Base-by-base conservation (phyloP, 805 yeast genomes). In the Suhomyces tanzawaensis region DNA sequence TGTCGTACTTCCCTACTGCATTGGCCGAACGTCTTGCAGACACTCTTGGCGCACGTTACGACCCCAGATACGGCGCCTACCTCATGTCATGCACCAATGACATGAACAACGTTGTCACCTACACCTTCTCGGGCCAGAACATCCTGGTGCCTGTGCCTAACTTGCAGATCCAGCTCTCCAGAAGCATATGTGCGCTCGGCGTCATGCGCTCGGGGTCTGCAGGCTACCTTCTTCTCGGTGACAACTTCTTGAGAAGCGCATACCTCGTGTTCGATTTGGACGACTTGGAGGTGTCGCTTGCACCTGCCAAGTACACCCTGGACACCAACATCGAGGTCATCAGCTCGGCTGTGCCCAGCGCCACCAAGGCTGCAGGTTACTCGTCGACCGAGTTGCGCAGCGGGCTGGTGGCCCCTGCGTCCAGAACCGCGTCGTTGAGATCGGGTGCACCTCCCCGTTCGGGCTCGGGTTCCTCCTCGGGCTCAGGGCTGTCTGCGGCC, bases 191-290 rank as follows among this genome's bases (percentile, higher is more conserved):
- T 34, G 44, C 28, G 41, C 44, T 55, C 36, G 53, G 54, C 2
- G 44, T 55, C 14, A 17, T 52, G 21, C 43, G 39, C 13, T 51
- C 46, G 34, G 14, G 32, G 4, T 7, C 22, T 7, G 14, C 19
- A 14, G 37, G 30, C 34, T 49, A 49, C 39, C 48, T 63, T 13
- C 68, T 81, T 38, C 64, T 85, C 25, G 93, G 93, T 8, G 89
- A 82, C 53, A 72, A 75, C 32, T 75, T 84, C 52, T 60, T 85
- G 45, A 68, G 85, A 37, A 71, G 75, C 40, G 81, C 82, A 2
- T 83, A 81, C 55, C 69, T 79, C 19, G 86, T 81, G 12, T 81
- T 74, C 57, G 83, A 84, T 56, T 60, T 81, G 36, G 85, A 79
- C 22, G 73, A 73, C 51, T 60, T 59, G 32, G 69, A 76, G 49